Conservation (phyloP, 2,329 filamentous ascomycete genomes). For the Cercospora nicotianae region DNA sequence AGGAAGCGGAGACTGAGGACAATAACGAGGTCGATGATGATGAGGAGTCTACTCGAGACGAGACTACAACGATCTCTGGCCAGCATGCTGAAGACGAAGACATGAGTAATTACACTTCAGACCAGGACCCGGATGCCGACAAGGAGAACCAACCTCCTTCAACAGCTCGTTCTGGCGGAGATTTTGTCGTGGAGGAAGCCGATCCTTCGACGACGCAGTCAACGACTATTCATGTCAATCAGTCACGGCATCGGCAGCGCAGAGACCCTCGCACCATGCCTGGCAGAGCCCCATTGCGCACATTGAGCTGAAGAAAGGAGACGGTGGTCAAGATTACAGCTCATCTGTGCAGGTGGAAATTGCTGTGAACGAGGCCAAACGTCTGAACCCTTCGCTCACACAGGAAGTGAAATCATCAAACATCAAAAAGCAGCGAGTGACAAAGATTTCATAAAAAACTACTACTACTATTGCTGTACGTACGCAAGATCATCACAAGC, state of each 20-base stretch:
- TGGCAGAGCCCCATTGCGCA: not conserved
- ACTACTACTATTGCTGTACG: not conserved
- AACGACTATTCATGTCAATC: not conserved
- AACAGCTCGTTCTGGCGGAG: not conserved
- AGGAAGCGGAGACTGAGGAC: not conserved
- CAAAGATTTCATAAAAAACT: not conserved
- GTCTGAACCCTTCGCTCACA: no score
- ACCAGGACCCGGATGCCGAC: not conserved
- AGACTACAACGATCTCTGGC: not conserved
- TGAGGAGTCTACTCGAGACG: not conserved
- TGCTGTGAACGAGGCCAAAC: no score
- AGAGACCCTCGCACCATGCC: not conserved
- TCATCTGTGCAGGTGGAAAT: no score
- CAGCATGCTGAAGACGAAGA: not conserved
- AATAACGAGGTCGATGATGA: not conserved
- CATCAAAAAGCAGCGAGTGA: not conserved
- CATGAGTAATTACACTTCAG: not conserved
- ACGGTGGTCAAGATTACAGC: not conserved
- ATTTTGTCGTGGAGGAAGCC: not conserved
- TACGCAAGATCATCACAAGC: not conserved
- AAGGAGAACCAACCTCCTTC: conserved; percentile 12
- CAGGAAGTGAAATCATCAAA: no score
- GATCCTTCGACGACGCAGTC: not conserved
- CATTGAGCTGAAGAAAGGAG: not conserved
- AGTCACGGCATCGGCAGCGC: not conserved